These are phyloP conservation scores for Athelia psychrophila DNA, from an alignment of 1,284 basidiomycete genomes.

Conservation along the genomic window DNA sequence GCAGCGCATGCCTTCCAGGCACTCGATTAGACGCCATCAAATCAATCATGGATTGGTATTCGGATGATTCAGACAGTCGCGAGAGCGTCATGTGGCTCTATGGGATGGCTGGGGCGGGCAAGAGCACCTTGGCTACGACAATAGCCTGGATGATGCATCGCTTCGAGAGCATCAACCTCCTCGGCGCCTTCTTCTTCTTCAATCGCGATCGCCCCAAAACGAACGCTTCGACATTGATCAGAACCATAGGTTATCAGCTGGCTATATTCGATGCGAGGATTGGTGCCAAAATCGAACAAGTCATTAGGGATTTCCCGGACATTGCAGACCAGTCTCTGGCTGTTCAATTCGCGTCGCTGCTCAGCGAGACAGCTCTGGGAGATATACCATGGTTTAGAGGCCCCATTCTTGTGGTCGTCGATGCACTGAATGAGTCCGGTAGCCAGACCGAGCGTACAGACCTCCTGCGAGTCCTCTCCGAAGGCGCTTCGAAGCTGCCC, in stretches of 20 bases:
- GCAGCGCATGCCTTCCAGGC: neutral
- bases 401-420: neutral
- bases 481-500: neutral
- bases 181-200: neutral
- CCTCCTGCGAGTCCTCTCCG: neutral
- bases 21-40: neutral
- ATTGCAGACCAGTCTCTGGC: neutral
- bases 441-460: neutral
- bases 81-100: neutral
- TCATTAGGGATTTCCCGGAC: neutral
- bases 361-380: neutral
- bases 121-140: neutral
- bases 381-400: neutral
- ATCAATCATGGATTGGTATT: neutral
- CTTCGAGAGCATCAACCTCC: neutral
- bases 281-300: neutral
- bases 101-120: neutral
- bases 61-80: neutral
- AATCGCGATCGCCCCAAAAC: neutral
- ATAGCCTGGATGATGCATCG: neutral
- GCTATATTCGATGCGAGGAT: neutral
- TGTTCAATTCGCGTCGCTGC: neutral
- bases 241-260: neutral
- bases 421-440: neutral
- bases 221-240: neutral